A percentile compares a stretch with the other conserved stretches of the same genome.
These are phyloP conservation scores for Athelia psychrophila DNA, from an alignment of 1,284 basidiomycete genomes.

Conservation along the genomic window DNA sequence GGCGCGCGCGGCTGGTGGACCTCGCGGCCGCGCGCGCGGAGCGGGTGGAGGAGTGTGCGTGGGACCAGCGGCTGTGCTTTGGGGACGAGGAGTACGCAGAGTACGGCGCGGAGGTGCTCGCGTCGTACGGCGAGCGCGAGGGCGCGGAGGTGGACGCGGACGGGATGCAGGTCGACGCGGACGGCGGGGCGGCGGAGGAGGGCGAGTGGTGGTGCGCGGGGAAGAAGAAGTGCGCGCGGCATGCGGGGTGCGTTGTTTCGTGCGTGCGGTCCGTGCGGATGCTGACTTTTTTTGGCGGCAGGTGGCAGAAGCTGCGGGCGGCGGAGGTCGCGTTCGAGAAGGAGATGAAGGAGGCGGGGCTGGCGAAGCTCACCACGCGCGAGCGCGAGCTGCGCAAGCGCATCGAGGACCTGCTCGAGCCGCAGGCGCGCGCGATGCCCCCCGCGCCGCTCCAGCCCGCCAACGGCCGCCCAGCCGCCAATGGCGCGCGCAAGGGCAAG, in stretches of 20 bases:
- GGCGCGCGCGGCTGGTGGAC: conserved; percentile 64
- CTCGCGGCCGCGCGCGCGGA: conserved; percentile 63
- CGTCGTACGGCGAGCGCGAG: conserved; percentile 57
- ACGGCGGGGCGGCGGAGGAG: conserved; percentile 30
- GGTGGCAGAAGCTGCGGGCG: conserved; percentile 76
- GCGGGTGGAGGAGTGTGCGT: conserved; percentile 66
- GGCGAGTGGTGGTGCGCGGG: conserved; percentile 76
- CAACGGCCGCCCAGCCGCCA: conserved; percentile 35
- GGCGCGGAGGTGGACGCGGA: conserved; percentile 34
- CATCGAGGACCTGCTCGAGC: conserved; percentile 66
- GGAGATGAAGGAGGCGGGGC: conserved; percentile 60
- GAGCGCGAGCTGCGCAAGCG: conserved; percentile 72
- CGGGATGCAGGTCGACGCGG: conserved; percentile 39
- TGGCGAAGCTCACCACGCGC: conserved; percentile 59
- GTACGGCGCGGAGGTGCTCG: conserved; percentile 59
- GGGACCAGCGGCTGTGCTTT: conserved; percentile 81
- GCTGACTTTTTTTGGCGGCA: conserved; percentile 23
- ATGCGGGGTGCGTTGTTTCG: conserved; percentile 55
- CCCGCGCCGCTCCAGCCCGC: conserved; percentile 35
- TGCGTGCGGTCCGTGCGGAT: conserved; percentile 5
- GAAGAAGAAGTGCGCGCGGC: conserved; percentile 72
- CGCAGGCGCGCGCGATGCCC: conserved; percentile 32
- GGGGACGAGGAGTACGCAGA: conserved; percentile 73
- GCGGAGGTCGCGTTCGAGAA: conserved; percentile 72
- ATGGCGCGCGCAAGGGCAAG: conserved; percentile 60